Conservation (phyloP, 2,329 filamentous ascomycete genomes). For the Dactylellina drechsleri region DNA sequence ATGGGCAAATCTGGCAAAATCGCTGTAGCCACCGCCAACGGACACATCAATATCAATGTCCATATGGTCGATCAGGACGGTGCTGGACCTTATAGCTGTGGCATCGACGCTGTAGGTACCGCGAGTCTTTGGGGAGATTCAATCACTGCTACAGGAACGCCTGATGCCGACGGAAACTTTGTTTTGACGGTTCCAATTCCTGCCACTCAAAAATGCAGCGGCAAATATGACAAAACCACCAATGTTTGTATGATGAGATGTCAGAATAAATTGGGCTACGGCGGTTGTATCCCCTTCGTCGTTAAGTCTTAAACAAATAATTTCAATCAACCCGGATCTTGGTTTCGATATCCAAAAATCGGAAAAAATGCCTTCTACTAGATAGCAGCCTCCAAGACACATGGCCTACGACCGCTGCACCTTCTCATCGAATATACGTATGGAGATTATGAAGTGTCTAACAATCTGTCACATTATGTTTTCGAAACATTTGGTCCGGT, state of each 20-base stretch:
- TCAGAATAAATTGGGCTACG: constrained; percentile 20
- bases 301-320: neutral
- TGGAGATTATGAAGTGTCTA: too few species aligned
- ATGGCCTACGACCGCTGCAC: too few species aligned
- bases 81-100: constrained; percentile 28
- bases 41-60: constrained; percentile 28
- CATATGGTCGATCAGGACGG: constrained; percentile 24
- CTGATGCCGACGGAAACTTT: constrained; percentile 9
- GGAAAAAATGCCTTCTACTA: too few species aligned
- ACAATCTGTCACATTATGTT: too few species aligned
- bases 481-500: too few species aligned
- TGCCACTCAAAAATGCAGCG: constrained; percentile 7
- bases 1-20: constrained; percentile 21
- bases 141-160: neutral
- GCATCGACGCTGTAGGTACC: constrained; percentile 17
- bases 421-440: too few species aligned
- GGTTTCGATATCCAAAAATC: too few species aligned
- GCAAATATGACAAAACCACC: constrained; percentile 5
- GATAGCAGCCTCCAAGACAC: too few species aligned
- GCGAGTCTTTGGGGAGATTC: constrained; percentile 9
- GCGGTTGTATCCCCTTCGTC: constrained; percentile 66
- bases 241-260: constrained; percentile 41
- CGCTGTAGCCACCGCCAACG: constrained; percentile 8
- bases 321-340: too few species aligned
- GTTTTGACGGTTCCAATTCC: constrained; percentile 29